Conservation (phyloP, 768 basidiomycete species). For the Dioszegia crocea region DNA sequence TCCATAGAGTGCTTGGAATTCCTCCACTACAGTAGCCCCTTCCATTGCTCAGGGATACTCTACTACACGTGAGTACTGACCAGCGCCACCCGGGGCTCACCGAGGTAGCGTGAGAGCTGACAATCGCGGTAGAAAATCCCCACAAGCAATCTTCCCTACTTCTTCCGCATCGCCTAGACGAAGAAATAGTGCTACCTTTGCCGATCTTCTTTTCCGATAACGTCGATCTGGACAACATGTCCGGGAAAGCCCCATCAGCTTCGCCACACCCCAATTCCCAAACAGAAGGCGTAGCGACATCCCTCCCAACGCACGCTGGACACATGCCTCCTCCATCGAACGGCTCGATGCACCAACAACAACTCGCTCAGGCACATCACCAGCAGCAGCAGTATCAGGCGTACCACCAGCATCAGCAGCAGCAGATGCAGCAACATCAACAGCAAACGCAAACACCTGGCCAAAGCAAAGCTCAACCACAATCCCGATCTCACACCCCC, state of each 20-base stretch:
- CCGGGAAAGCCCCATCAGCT: neutral
- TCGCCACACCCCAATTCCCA: neutral
- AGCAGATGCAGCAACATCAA: neutral
- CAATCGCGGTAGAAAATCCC: too few relatives aligned
- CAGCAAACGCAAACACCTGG: neutral
- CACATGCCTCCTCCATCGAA: neutral
- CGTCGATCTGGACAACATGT: too few relatives aligned
- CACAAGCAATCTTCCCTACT: too few relatives aligned
- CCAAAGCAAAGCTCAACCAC: neutral
- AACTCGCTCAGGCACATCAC: neutral
- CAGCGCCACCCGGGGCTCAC: too few relatives aligned
- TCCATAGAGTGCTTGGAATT: too few relatives aligned
- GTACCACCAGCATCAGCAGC: conserved; percentile 1
- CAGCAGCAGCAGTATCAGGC: conserved; percentile 5
- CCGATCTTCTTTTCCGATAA: too few relatives aligned
- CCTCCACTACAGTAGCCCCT: neutral
- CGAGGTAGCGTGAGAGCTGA: too few relatives aligned
- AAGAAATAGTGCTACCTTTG: too few relatives aligned
- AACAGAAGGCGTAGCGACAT: neutral
- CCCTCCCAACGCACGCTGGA: neutral
- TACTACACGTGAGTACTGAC: too few relatives aligned
- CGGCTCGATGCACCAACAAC: neutral
- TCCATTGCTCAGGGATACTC: neutral
- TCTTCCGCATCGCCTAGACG: too few relatives aligned
- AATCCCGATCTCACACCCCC: neutral